These are phyloP conservation scores for Trametes sp. DNA, from an alignment of 1,284 basidiomycete genomes.

Conservation along the genomic window DNA sequence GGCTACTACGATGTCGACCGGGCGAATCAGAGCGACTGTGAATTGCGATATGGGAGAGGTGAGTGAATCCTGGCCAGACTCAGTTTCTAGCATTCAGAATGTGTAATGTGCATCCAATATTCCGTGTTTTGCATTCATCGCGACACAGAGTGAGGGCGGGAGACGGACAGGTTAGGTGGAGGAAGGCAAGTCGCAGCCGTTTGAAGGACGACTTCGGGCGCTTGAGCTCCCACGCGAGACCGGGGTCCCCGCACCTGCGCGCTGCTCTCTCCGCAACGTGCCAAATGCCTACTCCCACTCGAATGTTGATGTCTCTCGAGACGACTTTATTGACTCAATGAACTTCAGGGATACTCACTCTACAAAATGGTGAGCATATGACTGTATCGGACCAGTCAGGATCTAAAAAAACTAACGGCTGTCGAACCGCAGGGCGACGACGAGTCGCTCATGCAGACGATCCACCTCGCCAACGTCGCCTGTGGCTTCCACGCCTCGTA, in stretches of 20 bases:
- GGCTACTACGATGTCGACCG: slow-evolving; percentile 6
- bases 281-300: too few species aligned
- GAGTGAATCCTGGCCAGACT: slow-evolving; percentile 2
- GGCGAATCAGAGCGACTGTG: slow-evolving; percentile 52
- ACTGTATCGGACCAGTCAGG: background rate
- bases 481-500: slow-evolving; percentile 73
- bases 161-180: background rate
- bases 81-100: too few species aligned
- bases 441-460: slow-evolving; percentile 65
- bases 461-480: slow-evolving; percentile 69
- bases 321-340: too few species aligned
- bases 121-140: too few species aligned
- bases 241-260: too few species aligned
- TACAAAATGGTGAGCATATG: slow-evolving; percentile 49
- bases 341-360: slow-evolving; percentile 57
- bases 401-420: background rate
- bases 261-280: too few species aligned
- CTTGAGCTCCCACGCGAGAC: too few species aligned
- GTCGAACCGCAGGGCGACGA: slow-evolving; percentile 59
- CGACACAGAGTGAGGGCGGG: background rate
- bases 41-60: slow-evolving; percentile 75
- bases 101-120: too few species aligned
- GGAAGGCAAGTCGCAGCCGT: too few species aligned
- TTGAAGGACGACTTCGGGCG: too few species aligned
- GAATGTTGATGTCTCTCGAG: too few species aligned